Evolutionary conservation across 164 flowering plant species (phyloP).

Genomic region (Magnolia kwangsiensis): DNA sequence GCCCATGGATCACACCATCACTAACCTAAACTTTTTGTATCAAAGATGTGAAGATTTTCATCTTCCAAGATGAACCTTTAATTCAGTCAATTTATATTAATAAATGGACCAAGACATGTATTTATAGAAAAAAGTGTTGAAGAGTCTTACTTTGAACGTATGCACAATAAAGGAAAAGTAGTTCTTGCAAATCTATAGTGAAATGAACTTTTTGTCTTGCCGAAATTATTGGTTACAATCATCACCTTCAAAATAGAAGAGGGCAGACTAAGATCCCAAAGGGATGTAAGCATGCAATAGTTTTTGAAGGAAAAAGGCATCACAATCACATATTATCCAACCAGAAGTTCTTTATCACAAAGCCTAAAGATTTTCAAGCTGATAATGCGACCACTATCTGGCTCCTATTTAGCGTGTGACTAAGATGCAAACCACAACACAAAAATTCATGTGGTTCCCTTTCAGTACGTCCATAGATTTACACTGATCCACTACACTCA

Average conservation of each 20-base stretch:
- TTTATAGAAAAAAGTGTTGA: too few species aligned
- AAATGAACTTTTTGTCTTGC: constrained; percentile 57
- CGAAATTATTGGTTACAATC: constrained; percentile 57
- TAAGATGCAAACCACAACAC: not conserved
- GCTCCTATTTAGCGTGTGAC: constrained; percentile 54
- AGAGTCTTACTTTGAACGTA: too few species aligned
- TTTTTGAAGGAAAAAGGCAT: not conserved
- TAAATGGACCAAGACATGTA: too few species aligned
- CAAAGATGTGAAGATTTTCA: too few species aligned
- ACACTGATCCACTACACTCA: too few species aligned
- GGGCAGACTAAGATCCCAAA: not conserved
- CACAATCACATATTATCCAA: constrained; percentile 27
- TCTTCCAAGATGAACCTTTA: too few species aligned
- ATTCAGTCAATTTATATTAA: too few species aligned
- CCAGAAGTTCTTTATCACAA: constrained; percentile 70
- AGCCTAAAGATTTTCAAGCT: constrained; percentile 53
- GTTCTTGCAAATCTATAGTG: constrained; percentile 65
- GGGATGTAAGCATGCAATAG: not conserved
- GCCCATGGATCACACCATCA: too few species aligned
- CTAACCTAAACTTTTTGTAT: too few species aligned
- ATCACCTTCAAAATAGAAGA: constrained; percentile 48
- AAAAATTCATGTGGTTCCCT: too few species aligned
- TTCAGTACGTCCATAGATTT: too few species aligned
- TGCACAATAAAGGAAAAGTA: constrained; percentile 68
- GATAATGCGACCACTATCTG: constrained; percentile 37